Evolutionary conservation across 1,284 basidiomycete genomes (phyloP).

Genomic region (Ceratorhiza oryzae-sativae): DNA sequence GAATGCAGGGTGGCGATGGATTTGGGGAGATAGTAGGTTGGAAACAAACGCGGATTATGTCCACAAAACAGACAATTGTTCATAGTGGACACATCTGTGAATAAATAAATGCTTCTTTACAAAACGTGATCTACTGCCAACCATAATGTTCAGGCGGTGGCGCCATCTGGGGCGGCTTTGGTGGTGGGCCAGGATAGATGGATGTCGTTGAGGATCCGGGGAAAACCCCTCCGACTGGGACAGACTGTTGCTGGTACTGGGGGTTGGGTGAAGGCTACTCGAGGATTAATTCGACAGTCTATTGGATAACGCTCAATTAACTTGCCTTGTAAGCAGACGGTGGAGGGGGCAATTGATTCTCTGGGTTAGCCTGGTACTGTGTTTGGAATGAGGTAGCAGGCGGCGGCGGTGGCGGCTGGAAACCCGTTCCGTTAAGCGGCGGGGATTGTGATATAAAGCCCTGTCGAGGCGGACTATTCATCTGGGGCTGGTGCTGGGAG

Average conservation of each 20-base stretch:
- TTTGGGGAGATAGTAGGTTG: not conserved
- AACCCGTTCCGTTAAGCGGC: conserved; percentile 44
- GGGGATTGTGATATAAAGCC: conserved; percentile 12
- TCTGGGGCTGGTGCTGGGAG: conserved; percentile 44
- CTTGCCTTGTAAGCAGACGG: conserved; percentile 35
- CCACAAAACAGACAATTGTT: conserved; percentile 27
- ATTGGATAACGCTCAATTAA: not conserved
- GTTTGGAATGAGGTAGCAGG: conserved; percentile 38
- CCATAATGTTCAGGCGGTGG: conserved; percentile 23
- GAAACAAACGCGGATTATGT: conserved; percentile 3
- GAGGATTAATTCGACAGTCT: not conserved
- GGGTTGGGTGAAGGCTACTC: conserved; percentile 9
- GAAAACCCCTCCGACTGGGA: conserved; percentile 32
- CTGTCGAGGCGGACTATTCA: conserved; percentile 43
- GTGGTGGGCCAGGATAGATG: conserved; percentile 30
- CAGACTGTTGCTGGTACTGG: conserved; percentile 21
- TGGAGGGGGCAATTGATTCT: conserved; percentile 23
- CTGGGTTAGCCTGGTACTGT: conserved; percentile 22
- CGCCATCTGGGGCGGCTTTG: conserved; percentile 35
- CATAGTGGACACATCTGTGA: not conserved
- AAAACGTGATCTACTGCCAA: conserved; percentile 23
- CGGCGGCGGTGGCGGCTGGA: conserved; percentile 49
- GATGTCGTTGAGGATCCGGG: conserved; percentile 27
- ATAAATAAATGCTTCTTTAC: conserved; percentile 22
- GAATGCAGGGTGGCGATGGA: not conserved